phyloP scores from a whole-genome alignment of 2,329 filamentous ascomycete genomes.

The Alternaria incomplexa region DNA sequence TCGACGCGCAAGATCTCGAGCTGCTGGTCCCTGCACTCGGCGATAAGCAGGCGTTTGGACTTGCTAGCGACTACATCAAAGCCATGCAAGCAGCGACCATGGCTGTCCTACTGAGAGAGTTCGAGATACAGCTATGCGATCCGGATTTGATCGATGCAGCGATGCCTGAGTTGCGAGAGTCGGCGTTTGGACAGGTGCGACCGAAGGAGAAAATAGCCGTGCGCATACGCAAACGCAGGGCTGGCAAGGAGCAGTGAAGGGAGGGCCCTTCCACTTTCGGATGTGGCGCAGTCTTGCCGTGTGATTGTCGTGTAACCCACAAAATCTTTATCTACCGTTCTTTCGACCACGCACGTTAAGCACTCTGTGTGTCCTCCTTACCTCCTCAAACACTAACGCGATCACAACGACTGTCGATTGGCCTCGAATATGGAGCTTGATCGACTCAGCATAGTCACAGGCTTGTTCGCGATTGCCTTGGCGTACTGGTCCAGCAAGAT shows the following conservation, averaged over 20 bases:
- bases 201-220: slow-evolving; percentile 28
- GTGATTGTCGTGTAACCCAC: background rate
- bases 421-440: background rate
- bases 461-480: background rate
- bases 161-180: slow-evolving; percentile 20
- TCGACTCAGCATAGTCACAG: background rate
- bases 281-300: background rate
- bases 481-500: slow-evolving; percentile 6
- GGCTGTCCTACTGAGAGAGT: slow-evolving; percentile 30
- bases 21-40: slow-evolving; percentile 14
- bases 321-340: background rate
- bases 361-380: background rate
- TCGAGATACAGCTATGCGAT: slow-evolving; percentile 36
- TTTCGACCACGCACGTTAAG: background rate
- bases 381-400: background rate
- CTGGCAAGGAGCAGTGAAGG: background rate
- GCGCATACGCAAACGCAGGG: slow-evolving; percentile 32
- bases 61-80: slow-evolving; percentile 22
- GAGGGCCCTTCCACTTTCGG: background rate
- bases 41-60: slow-evolving; percentile 1
- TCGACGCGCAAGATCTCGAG: slow-evolving; percentile 26
- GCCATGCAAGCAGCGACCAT: slow-evolving; percentile 31
- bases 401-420: background rate
- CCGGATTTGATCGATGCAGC: slow-evolving; percentile 20
- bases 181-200: slow-evolving; percentile 28